These are phyloP conservation scores for Aspergillus taichungensis DNA, from an alignment of 495 filamentous ascomycete genomes.

Conservation along the genomic window DNA sequence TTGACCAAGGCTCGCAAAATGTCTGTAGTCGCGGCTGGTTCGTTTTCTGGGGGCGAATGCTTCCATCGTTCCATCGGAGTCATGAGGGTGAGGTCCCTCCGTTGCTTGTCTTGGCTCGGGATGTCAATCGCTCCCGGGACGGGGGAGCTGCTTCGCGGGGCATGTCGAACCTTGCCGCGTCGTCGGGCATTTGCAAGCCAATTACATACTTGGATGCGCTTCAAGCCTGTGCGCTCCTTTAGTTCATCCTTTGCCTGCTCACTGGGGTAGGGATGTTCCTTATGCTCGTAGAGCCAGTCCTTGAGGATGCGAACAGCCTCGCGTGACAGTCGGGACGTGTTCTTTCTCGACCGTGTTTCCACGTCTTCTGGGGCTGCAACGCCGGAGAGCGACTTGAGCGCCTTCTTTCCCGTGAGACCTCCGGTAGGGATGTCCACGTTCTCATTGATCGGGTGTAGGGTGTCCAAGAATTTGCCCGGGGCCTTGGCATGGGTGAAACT, in stretches of 20 bases:
- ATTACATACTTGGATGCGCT: constrained; percentile 67
- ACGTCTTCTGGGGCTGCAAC: constrained; percentile 25
- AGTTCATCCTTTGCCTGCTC: constrained; percentile 72
- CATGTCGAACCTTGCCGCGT: constrained; percentile 58
- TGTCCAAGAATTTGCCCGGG: constrained; percentile 40
- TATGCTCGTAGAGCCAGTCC: constrained; percentile 67
- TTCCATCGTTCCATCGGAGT: constrained; percentile 82
- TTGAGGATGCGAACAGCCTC: constrained; percentile 67
- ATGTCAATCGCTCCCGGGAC: constrained; percentile 61
- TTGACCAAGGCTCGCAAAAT: constrained; percentile 69
- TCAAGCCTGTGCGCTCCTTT: constrained; percentile 62
- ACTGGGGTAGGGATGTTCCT: constrained; percentile 70
- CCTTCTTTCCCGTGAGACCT: constrained; percentile 29
- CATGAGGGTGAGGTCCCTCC: constrained; percentile 50
- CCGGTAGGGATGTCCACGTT: constrained; percentile 31
- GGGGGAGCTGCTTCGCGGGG: constrained; percentile 49
- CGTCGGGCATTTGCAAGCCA: constrained; percentile 83
- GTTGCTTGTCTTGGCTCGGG: constrained; percentile 30
- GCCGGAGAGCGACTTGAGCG: constrained; percentile 33
- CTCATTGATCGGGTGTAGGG: constrained; percentile 43
- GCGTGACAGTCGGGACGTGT: constrained; percentile 58
- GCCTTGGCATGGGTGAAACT: constrained; percentile 52
- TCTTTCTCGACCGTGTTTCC: constrained; percentile 42
- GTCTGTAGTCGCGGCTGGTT: constrained; percentile 70
- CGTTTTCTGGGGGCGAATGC: constrained; percentile 77